Base-by-base conservation (phyloP, 169 alveolate genomes). In the Plasmodium vivax region DNA sequence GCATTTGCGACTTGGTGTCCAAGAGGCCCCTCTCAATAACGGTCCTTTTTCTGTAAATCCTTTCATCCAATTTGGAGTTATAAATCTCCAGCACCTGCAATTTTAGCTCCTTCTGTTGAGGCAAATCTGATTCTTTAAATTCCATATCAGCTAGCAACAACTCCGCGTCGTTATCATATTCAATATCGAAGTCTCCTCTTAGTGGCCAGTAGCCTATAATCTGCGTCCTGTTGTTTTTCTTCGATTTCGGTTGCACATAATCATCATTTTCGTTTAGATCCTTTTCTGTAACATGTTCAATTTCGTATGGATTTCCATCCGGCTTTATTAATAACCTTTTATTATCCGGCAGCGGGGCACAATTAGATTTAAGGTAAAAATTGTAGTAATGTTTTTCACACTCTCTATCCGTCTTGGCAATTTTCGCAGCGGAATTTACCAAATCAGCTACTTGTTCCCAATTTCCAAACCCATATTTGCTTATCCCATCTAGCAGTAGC, bases 141-240 rank as follows among this genome's bases (percentile, higher is more conserved):
- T 99, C 99, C 99, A 99, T 98, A 92, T 99, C 99, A 0, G 99
- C 99, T 19, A 99, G 93, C 41, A 98, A 96, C 30, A 98, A 95
- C 93, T 99, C 99, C 23, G 99, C 99, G 96, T 99, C 99, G 96
- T 98, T 98, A 94, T 99, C 99, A 95, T 98, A 99, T 90, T 99
- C 99, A 14, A 98, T 97, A 92, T 99, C 99, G 95, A 99, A 99
- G 93, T 99, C 99, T 7, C 99, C 99, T 94, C 99, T 97, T 85
- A 98, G 95, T 27, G 99, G 99, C 98, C 99, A 96, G 93, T 98
- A 99, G 2, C 99, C 99, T 47, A 97, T 96, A 45, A 96, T 96
- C 85, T 97, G 97, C 27, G 98, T 98, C 85, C 97, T 96, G 47
- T 97, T 96, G 73, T 93, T 96, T 38, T 96, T 94, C 77, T 90